Conservation (phyloP, 441 rosid genomes). For the Raphanus hybrid region DNA sequence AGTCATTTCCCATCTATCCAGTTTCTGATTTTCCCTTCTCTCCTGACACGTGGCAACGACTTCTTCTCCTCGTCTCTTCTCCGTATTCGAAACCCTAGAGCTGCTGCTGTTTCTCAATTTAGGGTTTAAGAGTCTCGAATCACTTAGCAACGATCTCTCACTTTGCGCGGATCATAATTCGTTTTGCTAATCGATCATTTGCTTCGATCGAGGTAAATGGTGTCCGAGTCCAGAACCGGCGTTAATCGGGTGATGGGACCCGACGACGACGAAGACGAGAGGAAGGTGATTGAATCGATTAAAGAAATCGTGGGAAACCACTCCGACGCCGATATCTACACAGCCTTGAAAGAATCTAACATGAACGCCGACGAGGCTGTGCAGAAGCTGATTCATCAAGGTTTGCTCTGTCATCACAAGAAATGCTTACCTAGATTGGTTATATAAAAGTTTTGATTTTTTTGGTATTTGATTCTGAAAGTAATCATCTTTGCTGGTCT, state of each 20-base stretch:
- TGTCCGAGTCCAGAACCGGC: conserved; percentile 12
- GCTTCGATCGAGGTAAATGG: background rate
- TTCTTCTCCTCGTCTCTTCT: background rate
- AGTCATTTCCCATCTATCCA: background rate
- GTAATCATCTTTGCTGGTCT: background rate
- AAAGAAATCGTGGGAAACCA: conserved; percentile 4
- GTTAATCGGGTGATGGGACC: background rate
- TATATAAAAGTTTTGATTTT: background rate
- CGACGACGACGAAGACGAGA: background rate
- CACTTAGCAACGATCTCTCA: background rate
- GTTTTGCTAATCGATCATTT: background rate
- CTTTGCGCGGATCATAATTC: background rate
- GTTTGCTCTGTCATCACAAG: background rate
- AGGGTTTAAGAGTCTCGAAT: conserved; percentile 12
- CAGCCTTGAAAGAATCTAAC: conserved; percentile 10
- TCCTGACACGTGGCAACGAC: background rate
- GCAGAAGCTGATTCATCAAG: conserved; percentile 18
- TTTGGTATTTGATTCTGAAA: background rate
- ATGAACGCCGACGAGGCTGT: conserved; percentile 17
- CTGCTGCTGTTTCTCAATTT: conserved; percentile 8
- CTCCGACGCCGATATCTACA: conserved; percentile 13
- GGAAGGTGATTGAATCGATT: background rate
- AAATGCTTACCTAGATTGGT: background rate
- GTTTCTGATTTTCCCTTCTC: background rate
- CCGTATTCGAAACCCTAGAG: conserved; percentile 5